phyloP scores from a whole-genome alignment of 371 early-diverging fungal genomes.

The Mortierella sp. region DNA sequence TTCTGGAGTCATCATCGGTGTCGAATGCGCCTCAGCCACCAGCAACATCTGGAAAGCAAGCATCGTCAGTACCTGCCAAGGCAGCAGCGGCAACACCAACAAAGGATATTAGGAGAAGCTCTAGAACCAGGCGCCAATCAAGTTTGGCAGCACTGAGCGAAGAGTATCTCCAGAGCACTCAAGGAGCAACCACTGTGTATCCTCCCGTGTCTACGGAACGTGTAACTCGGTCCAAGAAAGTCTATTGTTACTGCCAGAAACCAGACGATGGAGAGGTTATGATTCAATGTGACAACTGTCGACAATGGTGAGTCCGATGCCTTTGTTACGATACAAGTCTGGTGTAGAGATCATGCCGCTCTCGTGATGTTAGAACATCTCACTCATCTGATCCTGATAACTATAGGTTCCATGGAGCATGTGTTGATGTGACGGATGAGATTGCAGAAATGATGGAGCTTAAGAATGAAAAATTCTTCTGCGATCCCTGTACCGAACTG shows the following conservation, averaged over 20 bases:
- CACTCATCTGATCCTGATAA: background rate
- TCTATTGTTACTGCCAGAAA: constrained; percentile 79
- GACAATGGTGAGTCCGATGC: constrained; percentile 73
- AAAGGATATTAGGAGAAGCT: constrained; percentile 37
- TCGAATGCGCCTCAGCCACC: background rate
- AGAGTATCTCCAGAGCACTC: constrained; percentile 27
- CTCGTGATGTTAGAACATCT: background rate
- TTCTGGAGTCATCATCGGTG: background rate
- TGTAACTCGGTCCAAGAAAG: constrained; percentile 59
- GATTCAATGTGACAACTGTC: constrained; percentile 82
- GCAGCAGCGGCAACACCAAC: background rate
- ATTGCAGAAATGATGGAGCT: constrained; percentile 66
- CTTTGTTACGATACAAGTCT: background rate
- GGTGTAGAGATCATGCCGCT: background rate
- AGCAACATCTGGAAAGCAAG: background rate
- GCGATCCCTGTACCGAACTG: constrained; percentile 56
- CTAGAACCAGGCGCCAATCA: constrained; percentile 31
- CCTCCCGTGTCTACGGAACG: constrained; percentile 24
- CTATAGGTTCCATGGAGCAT: constrained; percentile 79
- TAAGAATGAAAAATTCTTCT: constrained; percentile 55
- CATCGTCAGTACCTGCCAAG: constrained; percentile 1
- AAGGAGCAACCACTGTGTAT: constrained; percentile 5
- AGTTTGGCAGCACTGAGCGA: constrained; percentile 34
- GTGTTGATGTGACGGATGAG: constrained; percentile 74
- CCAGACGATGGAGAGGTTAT: constrained; percentile 79